Evolutionary conservation across 768 basidiomycete genomes (phyloP).

Genomic region (Tylopilus vinaceipallidus): DNA sequence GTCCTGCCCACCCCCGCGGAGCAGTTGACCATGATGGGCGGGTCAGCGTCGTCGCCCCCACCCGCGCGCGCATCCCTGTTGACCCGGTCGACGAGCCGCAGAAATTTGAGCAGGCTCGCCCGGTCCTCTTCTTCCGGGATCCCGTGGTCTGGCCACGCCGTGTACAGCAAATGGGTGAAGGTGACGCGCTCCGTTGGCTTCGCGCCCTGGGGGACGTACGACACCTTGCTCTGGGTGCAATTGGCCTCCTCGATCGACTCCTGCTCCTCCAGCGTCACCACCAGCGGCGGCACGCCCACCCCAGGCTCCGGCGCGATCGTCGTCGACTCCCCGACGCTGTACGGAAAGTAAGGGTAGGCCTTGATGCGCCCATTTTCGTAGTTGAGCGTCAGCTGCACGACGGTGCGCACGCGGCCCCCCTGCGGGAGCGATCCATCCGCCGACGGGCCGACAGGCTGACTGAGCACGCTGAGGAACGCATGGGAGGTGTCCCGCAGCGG

Average conservation of each 20-base stretch:
- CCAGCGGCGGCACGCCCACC: conserved; percentile 41
- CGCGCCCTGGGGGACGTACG: conserved; percentile 41
- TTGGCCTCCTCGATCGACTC: conserved; percentile 51
- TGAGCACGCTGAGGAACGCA: conserved; percentile 70
- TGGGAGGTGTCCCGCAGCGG: conserved; percentile 69
- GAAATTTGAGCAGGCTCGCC: conserved; percentile 57
- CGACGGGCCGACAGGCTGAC: conserved; percentile 45
- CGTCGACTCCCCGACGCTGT: conserved; percentile 49
- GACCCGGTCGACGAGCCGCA: conserved; percentile 58
- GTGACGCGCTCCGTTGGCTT: conserved; percentile 36
- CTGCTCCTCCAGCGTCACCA: conserved; percentile 54
- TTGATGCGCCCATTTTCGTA: conserved; percentile 70
- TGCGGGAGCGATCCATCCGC: conserved; percentile 21
- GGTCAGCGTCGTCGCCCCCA: conserved; percentile 47
- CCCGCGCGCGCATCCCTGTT: conserved; percentile 46
- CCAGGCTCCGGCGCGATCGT: conserved; percentile 47
- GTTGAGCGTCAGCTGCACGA: conserved; percentile 79
- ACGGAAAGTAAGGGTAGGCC: conserved; percentile 77
- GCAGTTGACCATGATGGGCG: conserved; percentile 81
- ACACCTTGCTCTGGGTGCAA: conserved; percentile 61
- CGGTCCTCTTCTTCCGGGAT: conserved; percentile 65
- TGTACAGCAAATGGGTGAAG: conserved; percentile 72
- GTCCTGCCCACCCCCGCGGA: conserved; percentile 88
- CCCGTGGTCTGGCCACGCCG: conserved; percentile 83
- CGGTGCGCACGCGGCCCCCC: conserved; percentile 58